A percentile compares a stretch with the other conserved stretches of the same genome.
These are phyloP conservation scores for Phytophthora colocasiae DNA, from an alignment of 352 stramenopile species.

Conservation along the genomic window DNA sequence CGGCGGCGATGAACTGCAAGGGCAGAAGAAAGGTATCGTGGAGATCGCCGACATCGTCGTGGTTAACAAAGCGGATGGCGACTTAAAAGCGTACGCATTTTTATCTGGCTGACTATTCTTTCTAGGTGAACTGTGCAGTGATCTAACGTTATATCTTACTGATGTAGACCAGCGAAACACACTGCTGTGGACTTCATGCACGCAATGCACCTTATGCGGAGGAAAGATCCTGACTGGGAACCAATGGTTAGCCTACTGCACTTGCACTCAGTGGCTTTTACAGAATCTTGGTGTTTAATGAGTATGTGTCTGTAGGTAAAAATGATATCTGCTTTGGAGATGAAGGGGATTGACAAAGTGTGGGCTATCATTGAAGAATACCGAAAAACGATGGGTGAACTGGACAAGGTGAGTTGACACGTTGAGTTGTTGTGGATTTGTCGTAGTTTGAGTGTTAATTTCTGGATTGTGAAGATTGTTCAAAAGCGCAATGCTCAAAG, in stretches of 20 bases:
- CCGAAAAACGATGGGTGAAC: slow-evolving; percentile 56
- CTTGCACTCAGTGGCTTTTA: not conserved
- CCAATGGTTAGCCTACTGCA: slow-evolving; percentile 46
- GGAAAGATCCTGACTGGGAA: slow-evolving; percentile 86
- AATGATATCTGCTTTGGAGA: slow-evolving; percentile 73
- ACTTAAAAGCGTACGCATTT: slow-evolving; percentile 55
- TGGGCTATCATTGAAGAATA: slow-evolving; percentile 74
- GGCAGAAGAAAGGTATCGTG: slow-evolving; percentile 99
- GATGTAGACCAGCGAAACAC: slow-evolving; percentile 66
- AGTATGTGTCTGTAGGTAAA: slow-evolving; percentile 49
- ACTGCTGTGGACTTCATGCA: slow-evolving; percentile 83
- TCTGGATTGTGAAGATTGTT: slow-evolving; percentile 46
- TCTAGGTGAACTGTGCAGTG: too few relatives aligned
- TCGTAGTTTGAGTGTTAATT: not conserved
- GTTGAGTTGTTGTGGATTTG: not conserved
- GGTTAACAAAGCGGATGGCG: slow-evolving; percentile 98
- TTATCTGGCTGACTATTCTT: not conserved
- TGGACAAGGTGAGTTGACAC: slow-evolving; percentile 53
- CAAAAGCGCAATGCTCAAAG: slow-evolving; percentile 73
- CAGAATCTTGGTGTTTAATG: not conserved
- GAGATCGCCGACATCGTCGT: slow-evolving; percentile 97
- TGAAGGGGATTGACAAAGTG: slow-evolving; percentile 76
- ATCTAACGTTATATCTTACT: not conserved
- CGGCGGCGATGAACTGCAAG: slow-evolving; percentile 97
- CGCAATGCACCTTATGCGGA: slow-evolving; percentile 81